Evolutionary conservation across 768 basidiomycete genomes (phyloP), one percentile per base, ranked within the genome.

Genomic region (Panaeolus papilionaceus): DNA sequence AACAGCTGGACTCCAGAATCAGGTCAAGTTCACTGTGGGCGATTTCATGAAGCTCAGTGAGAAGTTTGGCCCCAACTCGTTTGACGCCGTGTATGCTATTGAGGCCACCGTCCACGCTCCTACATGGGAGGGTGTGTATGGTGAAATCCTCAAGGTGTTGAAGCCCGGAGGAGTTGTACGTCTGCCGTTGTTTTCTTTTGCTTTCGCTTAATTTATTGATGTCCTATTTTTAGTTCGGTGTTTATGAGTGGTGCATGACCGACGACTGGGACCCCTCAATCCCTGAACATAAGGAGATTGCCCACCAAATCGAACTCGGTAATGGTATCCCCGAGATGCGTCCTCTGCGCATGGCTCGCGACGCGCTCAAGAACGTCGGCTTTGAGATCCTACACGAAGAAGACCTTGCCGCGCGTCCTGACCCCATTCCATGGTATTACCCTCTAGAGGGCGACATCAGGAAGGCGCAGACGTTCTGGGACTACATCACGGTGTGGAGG

Each of bases 231-330:
- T 67, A 96, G 93, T 98, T 98, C 79, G 97, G 96, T 75, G 93
- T 99, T 42, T 99, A 99, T 80, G 98, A 99, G 78, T 99, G 97
- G 97, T 91, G 90, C 79, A 98, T 99, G 98, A 98, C 98, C 20
- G 96, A 98, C 78, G 77, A 79, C 3, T 96, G 96, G 94, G 92
- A 98, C 79, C 87, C 93, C 44, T 86, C 92, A 58, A 92, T 85
- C 75, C 92, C 95, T 18, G 79, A 86, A 64, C 97, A 99, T 86
- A 96, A 96, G 81, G 86, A 86, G 54, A 89, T 99, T 67, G 94
- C 94, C 12, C 96, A 98, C 81, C 87, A 87, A 68, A 92, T 98
- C 69, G 96, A 98, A 77, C 83, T 98, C 66, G 97, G 98, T 23
- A 95, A 97, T 75, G 98, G 98, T 66, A 98, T 99, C 74, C 95